A percentile compares a stretch with the other conserved stretches of the same genome.
Evolutionary conservation across 495 filamentous ascomycete genomes (phyloP).

Genomic region (Darksidea phi): DNA sequence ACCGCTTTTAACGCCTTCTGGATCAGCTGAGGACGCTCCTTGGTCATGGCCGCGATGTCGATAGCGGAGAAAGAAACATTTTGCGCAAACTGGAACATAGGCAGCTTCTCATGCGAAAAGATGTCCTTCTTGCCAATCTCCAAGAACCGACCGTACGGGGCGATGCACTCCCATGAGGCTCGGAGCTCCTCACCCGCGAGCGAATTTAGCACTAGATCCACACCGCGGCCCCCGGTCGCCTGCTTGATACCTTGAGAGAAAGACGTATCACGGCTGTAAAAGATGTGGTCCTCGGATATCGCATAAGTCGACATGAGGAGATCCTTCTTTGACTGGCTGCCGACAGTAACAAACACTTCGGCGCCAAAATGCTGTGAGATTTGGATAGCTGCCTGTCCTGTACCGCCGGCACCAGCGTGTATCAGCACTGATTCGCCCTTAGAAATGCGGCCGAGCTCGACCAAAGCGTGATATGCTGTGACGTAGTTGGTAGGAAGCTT

Average conservation of each 20-base stretch:
- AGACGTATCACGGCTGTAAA: conserved; percentile 9
- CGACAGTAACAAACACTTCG: conserved; percentile 40
- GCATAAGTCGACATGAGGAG: conserved; percentile 7
- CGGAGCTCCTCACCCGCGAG: conserved; percentile 46
- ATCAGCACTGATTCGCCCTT: conserved; percentile 46
- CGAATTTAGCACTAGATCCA: conserved; percentile 66
- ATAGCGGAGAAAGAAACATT: conserved; percentile 32
- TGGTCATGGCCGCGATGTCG: conserved; percentile 8
- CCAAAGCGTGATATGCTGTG: conserved; percentile 37
- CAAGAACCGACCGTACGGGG: conserved; percentile 58
- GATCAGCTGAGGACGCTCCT: background rate
- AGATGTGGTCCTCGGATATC: conserved; percentile 22
- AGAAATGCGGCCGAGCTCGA: conserved; percentile 35
- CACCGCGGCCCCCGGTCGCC: conserved; percentile 54
- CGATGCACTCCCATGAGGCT: conserved; percentile 52
- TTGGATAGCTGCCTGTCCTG: conserved; percentile 47
- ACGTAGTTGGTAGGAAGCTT: conserved; percentile 37
- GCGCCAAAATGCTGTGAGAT: conserved; percentile 41
- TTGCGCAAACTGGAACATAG: conserved; percentile 45
- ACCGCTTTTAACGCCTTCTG: background rate
- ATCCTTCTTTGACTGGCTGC: conserved; percentile 24
- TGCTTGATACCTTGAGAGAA: conserved; percentile 50
- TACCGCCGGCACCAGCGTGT: conserved; percentile 48
- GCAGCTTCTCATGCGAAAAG: conserved; percentile 20
- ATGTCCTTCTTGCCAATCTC: conserved; percentile 60